These are phyloP conservation scores for Talaromyces sp. DNA, from an alignment of 2,329 filamentous ascomycete species.

Conservation along the genomic window DNA sequence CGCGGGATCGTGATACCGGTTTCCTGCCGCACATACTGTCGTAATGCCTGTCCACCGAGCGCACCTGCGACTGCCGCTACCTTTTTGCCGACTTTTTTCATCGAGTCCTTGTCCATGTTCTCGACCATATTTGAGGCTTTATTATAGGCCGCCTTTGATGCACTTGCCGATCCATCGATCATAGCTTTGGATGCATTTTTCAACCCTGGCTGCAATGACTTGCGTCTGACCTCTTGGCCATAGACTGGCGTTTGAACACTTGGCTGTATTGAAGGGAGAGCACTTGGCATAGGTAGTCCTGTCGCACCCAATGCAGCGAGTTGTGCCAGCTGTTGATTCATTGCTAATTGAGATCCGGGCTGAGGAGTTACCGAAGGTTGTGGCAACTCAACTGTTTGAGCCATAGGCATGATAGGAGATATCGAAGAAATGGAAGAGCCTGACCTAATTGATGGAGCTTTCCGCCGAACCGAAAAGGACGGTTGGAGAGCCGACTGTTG, in stretches of 20 bases:
- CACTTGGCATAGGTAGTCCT: background rate
- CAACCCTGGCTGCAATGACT: conserved; percentile 9
- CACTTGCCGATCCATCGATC: conserved; percentile 11
- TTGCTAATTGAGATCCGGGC: background rate
- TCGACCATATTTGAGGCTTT: conserved; percentile 15
- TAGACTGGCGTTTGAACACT: background rate
- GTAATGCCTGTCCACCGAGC: background rate
- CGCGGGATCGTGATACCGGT: conserved; percentile 11
- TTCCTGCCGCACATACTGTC: conserved; percentile 11
- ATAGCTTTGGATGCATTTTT: conserved; percentile 8
- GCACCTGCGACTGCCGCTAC: conserved; percentile 14
- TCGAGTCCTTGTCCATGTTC: conserved; percentile 13
- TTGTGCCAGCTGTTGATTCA: conserved; percentile 1
- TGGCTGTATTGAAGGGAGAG: conserved; percentile 10
- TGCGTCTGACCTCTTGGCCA: conserved; percentile 11
- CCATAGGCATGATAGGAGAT: background rate
- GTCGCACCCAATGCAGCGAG: background rate
- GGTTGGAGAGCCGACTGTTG: conserved; percentile 9
- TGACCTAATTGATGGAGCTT: conserved; percentile 9
- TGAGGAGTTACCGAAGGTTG: background rate
- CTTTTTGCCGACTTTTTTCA: conserved; percentile 16
- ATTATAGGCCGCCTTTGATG: conserved; percentile 12
- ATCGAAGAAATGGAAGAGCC: conserved; percentile 10
- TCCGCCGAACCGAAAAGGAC: conserved; percentile 8
- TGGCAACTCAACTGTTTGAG: background rate